A percentile compares a stretch with the other conserved stretches of the same genome.
These are phyloP conservation scores for Penicillium sp. DNA, from an alignment of 2,329 filamentous ascomycete genomes.

Conservation along the genomic window DNA sequence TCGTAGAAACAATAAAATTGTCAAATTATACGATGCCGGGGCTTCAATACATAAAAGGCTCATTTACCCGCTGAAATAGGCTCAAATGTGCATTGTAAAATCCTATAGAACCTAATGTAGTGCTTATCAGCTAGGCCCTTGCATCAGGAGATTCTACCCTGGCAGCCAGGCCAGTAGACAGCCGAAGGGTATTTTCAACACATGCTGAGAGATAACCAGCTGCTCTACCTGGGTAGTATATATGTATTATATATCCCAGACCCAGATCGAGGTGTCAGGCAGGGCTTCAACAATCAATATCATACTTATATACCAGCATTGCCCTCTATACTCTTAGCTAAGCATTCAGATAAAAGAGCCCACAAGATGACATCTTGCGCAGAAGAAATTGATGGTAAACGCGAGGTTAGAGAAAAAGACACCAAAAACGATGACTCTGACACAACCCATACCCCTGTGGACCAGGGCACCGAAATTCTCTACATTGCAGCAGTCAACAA, in stretches of 20 bases:
- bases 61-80: not conserved
- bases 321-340: too few species aligned
- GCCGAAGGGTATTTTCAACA: not conserved
- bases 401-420: not conserved
- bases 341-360: not conserved
- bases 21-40: not conserved
- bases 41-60: not conserved
- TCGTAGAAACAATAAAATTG: not conserved
- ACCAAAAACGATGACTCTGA: not conserved
- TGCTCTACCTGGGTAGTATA: not conserved
- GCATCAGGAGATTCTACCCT: not conserved
- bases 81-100: not conserved
- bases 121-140: not conserved
- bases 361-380: not conserved
- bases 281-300: not conserved
- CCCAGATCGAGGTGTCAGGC: not conserved
- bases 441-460: not conserved
- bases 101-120: not conserved
- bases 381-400: not conserved
- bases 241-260: not conserved
- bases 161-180: not conserved
- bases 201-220: not conserved
- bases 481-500: slow-evolving; percentile 6
- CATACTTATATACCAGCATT: not conserved
- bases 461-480: slow-evolving; percentile 5